These are phyloP conservation scores for Nidularia pulvinata DNA, from an alignment of 768 basidiomycete genomes.

Conservation along the genomic window DNA sequence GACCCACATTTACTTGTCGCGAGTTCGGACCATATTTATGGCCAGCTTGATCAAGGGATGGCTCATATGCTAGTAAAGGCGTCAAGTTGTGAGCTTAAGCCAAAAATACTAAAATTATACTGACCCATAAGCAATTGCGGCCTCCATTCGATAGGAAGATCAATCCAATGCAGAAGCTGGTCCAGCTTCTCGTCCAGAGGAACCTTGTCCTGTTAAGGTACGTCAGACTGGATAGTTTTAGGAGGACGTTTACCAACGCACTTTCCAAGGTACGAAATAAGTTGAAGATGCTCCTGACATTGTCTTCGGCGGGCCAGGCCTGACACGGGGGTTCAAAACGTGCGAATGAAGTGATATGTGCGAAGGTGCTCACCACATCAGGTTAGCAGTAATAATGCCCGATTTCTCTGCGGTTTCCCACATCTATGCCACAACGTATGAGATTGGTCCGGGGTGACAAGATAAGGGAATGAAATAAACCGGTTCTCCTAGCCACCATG, in stretches of 20 bases:
- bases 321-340: conserved; percentile 19
- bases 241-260: conserved; percentile 22
- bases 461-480: conserved; percentile 31
- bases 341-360: background rate
- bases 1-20: conserved; percentile 64
- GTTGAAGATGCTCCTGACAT: conserved; percentile 62
- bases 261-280: conserved; percentile 82
- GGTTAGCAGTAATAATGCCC: conserved; percentile 75
- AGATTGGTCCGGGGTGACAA: background rate
- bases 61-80: conserved; percentile 65
- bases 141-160: conserved; percentile 66
- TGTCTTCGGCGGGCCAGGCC: conserved; percentile 85
- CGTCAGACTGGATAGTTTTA: background rate
- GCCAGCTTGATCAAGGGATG: conserved; percentile 85
- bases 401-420: conserved; percentile 87
- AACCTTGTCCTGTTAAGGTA: conserved; percentile 47
- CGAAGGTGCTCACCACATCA: conserved; percentile 77
- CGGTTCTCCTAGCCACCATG: conserved; percentile 92
- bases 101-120: conserved; percentile 12
- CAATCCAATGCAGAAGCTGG: conserved; percentile 82
- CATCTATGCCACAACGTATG: conserved; percentile 48
- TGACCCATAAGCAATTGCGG: conserved; percentile 79
- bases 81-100: too few species aligned
- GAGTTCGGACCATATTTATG: conserved; percentile 74
- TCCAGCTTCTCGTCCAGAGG: conserved; percentile 70